Conservation (phyloP, 2,329 filamentous ascomycete species). For the Cladosporium sp. region DNA sequence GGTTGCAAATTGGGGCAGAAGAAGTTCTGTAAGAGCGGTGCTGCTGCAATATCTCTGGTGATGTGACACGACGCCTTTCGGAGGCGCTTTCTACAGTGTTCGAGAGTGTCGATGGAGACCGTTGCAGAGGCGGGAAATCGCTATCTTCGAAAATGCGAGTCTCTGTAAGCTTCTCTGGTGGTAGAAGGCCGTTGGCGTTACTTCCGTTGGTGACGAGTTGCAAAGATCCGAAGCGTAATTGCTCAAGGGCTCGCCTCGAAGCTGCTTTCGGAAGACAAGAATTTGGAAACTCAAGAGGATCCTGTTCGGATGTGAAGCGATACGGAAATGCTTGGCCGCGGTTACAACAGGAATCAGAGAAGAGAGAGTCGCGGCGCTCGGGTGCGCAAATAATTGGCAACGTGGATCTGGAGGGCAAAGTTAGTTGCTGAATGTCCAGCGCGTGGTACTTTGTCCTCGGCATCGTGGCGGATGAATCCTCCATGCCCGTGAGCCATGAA, state of each 20-base stretch:
- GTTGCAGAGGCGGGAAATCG: slow-evolving; percentile 6
- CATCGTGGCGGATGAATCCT: slow-evolving; percentile 1
- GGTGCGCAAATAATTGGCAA: neutral
- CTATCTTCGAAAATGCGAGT: neutral
- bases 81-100: neutral
- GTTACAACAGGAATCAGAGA: neutral
- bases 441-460: slow-evolving; percentile 1
- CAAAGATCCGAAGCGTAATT: slow-evolving; percentile 5
- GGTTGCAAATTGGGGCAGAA: neutral
- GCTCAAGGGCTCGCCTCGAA: slow-evolving; percentile 6
- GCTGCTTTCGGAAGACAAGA: neutral
- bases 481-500: neutral
- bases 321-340: neutral
- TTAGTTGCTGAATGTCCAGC: slow-evolving; percentile 8
- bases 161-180: neutral
- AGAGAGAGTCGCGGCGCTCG: neutral
- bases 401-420: slow-evolving; percentile 1
- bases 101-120: neutral
- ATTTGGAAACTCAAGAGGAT: slow-evolving; percentile 1
- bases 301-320: neutral
- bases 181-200: neutral
- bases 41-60: neutral
- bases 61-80: neutral
- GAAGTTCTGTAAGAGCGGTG: neutral
- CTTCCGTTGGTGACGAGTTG: neutral